Percentiles rank a stretch among this genome's conserved stretches.
Evolutionary conservation across 805 yeast genomes (phyloP).

Genomic region (Millerozyma acaciae): DNA sequence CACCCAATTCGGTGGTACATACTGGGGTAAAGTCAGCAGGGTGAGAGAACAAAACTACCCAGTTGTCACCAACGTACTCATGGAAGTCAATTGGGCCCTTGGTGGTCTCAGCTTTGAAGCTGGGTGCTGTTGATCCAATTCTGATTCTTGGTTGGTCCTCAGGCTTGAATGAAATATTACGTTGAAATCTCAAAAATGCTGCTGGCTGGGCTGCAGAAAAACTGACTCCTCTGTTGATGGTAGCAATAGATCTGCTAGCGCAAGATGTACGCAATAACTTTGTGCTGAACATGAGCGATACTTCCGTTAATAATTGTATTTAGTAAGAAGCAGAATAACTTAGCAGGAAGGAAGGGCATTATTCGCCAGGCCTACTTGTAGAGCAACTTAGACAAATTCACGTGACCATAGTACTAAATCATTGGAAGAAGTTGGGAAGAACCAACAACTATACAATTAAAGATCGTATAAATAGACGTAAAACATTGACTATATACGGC

Average conservation of each 20-base stretch:
- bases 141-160: conserved; percentile 42
- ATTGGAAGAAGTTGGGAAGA: too few relatives aligned
- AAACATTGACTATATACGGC: too few relatives aligned
- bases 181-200: background rate
- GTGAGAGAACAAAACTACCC: conserved; percentile 70
- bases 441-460: too few relatives aligned
- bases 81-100: conserved; percentile 62
- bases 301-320: too few relatives aligned
- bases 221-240: background rate
- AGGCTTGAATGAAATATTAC: conserved; percentile 25
- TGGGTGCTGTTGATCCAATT: conserved; percentile 65
- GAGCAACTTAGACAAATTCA: too few relatives aligned
- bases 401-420: too few relatives aligned
- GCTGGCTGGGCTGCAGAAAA: conserved; percentile 1
- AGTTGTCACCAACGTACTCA: conserved; percentile 55
- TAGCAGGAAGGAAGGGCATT: too few relatives aligned
- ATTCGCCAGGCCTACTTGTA: too few relatives aligned
- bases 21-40: conserved; percentile 81
- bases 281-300: conserved; percentile 21
- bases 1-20: conserved; percentile 76
- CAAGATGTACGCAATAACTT: conserved; percentile 15
- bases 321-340: too few relatives aligned
- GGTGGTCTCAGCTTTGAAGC: conserved; percentile 61
- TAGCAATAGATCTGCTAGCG: conserved; percentile 4
- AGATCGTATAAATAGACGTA: too few relatives aligned